Percentiles rank a stretch among this genome's conserved stretches.
These are phyloP conservation scores for Craterostigma plantagineum DNA, from an alignment of 257 asterid genomes.

Conservation along the genomic window DNA sequence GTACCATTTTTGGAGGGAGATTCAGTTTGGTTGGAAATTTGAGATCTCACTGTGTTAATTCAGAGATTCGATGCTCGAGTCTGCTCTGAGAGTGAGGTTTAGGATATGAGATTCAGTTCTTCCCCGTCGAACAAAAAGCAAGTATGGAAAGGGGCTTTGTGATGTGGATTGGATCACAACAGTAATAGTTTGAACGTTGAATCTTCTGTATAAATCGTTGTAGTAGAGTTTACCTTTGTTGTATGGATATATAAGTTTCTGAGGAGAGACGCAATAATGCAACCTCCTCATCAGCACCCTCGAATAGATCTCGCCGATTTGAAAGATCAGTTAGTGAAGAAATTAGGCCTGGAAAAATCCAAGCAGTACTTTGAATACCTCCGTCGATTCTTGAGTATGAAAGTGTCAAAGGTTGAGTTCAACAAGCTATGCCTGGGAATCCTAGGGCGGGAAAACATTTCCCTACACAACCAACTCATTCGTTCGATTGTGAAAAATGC, in stretches of 20 bases:
- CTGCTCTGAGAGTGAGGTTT: too few species aligned
- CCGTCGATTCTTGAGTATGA: slow-evolving; percentile 49
- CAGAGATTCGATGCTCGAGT: not conserved
- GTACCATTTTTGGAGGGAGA: slow-evolving; percentile 37
- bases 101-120: too few species aligned
- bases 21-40: slow-evolving; percentile 21
- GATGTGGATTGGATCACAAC: slow-evolving; percentile 33
- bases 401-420: slow-evolving; percentile 62
- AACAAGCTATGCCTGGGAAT: slow-evolving; percentile 48
- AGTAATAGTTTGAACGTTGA: slow-evolving; percentile 21
- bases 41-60: too few species aligned
- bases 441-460: slow-evolving; percentile 63
- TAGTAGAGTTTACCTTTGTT: slow-evolving; percentile 10
- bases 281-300: slow-evolving; percentile 57
- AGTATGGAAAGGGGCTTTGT: slow-evolving; percentile 15
- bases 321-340: slow-evolving; percentile 59
- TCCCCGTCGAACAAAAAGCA: too few species aligned
- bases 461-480: slow-evolving; percentile 77
- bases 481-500: slow-evolving; percentile 60
- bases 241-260: slow-evolving; percentile 35
- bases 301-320: slow-evolving; percentile 66
- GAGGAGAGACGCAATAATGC: slow-evolving; percentile 22
- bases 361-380: slow-evolving; percentile 65
- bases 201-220: slow-evolving; percentile 17
- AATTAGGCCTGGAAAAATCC: slow-evolving; percentile 58